Evolutionary conservation across 169 alveolate species (phyloP), one percentile per base, ranked within the genome.

Genomic region (Cystoisospora suis): DNA sequence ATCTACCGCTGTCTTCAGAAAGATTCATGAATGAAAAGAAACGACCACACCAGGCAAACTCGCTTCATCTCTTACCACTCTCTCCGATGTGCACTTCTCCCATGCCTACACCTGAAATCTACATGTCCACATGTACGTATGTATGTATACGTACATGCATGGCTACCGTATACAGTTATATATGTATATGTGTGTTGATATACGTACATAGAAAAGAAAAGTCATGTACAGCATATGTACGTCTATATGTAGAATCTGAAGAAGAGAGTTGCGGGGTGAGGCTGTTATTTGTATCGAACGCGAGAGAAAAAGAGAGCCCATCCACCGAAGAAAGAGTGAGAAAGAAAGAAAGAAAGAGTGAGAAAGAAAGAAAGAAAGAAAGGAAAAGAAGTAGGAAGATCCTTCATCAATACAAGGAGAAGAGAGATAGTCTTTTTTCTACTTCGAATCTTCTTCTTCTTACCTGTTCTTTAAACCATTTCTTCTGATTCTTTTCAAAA

Each of bases 381-480:
- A 4, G 20, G 61, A 53, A 70, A 34, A 12, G 81, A 70, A 36
- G 81, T 20, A 70, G 81, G 29, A 20, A 59, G 29, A 9, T 6
- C 36, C 29, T 15, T 59, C 29, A 4, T 59, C 42, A 15, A 59
- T 29, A 15, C 42, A 59, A 59, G 32, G 75, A 20, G 75, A 70
- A n/a, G 38, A 20, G 29, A 20, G 4, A 59, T 15, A 4, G 40
- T n/a, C n/a, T n/a, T n/a, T 53, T 15, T 53, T 53, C 65, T 15
- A 15, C 65, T 53, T 53, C 65, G 23, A 15, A 15, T 53, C 65
- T 53, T 53, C 65, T 53, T 23, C 65, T 53, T 53, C 56, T 6
- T 65, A 65, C 77, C 77, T 65, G 77, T 20, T n/a, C 44, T 2
- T 36, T 65, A n/a, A 65, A 65, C 77, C 77, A 65, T 12, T 36